These are phyloP conservation scores for Leccinum truebloodii DNA, from an alignment of 768 basidiomycete species.

Conservation along the genomic window DNA sequence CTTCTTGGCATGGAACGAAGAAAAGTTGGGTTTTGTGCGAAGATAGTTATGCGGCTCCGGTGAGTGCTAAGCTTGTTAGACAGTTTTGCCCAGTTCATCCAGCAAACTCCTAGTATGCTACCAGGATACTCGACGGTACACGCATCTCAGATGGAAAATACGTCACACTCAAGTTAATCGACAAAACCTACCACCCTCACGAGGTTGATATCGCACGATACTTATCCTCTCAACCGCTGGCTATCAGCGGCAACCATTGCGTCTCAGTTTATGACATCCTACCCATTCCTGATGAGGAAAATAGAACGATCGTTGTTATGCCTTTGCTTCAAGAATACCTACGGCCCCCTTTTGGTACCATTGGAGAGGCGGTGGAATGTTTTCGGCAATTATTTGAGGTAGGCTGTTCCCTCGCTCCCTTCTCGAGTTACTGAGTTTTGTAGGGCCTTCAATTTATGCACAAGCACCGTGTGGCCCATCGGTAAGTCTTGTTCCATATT, in stretches of 20 bases:
- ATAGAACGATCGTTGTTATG: constrained; percentile 30
- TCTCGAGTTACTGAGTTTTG: neutral
- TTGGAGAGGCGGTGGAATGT: neutral
- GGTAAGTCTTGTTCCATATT: neutral
- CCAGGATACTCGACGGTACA: constrained; percentile 30
- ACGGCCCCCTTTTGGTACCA: neutral
- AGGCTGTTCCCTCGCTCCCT: neutral
- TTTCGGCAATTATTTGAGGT: neutral
- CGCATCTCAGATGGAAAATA: constrained; percentile 28
- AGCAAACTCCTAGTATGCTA: constrained; percentile 1
- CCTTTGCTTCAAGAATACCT: constrained; percentile 35
- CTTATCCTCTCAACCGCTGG: constrained; percentile 7
- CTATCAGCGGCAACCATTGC: constrained; percentile 34
- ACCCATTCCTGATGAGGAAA: constrained; percentile 4
- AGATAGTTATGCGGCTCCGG: neutral
- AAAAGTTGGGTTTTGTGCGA: constrained; percentile 3
- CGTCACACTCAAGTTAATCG: constrained; percentile 35
- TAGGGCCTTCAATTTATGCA: neutral
- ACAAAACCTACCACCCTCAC: constrained; percentile 14
- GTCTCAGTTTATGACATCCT: constrained; percentile 33
- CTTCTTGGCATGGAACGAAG: constrained; percentile 19
- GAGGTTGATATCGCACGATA: constrained; percentile 35
- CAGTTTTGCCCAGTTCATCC: constrained; percentile 15
- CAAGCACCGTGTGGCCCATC: neutral
- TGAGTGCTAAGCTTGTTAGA: constrained; percentile 2